Conservation (phyloP, 192 early-diverging fungal species). For the Backusella morwellensis region DNA sequence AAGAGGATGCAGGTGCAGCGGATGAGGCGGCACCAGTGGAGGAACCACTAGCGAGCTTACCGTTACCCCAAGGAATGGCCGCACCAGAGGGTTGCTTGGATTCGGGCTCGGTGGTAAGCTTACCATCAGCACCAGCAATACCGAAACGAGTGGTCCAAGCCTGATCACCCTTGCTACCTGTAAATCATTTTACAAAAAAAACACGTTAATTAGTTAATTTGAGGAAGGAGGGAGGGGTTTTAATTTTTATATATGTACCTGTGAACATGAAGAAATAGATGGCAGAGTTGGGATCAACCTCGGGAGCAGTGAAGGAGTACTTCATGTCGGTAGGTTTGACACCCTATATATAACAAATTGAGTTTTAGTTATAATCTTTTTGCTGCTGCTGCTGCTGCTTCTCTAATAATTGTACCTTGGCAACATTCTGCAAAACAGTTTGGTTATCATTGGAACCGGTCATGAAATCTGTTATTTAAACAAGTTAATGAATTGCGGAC, state of each 20-base stretch:
- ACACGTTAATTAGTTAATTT: neutral
- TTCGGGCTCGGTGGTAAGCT: neutral
- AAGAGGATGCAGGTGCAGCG: neutral
- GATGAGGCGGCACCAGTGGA: neutral
- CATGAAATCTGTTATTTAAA: conserved; percentile 35
- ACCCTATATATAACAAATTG: neutral
- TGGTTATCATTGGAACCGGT: conserved; percentile 38
- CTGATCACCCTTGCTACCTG: conserved; percentile 1
- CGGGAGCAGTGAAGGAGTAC: conserved; percentile 24
- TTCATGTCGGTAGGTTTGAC: conserved; percentile 11
- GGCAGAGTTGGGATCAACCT: conserved; percentile 25
- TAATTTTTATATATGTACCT: conserved; percentile 9
- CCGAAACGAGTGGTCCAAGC: conserved; percentile 42
- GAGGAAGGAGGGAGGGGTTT: neutral
- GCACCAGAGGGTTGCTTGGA: conserved; percentile 24
- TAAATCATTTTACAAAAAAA: neutral
- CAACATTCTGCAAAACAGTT: conserved; percentile 24
- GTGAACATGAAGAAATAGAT: conserved; percentile 45
- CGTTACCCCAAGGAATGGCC: neutral
- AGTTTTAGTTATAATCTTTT: neutral
- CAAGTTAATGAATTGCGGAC: neutral
- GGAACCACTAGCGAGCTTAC: neutral
- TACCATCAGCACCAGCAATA: conserved; percentile 28
- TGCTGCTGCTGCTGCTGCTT: neutral
- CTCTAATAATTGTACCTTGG: conserved; percentile 18